Evolutionary conservation across 306 rosid genomes (phyloP), one percentile per base, ranked within the genome.

Genomic region (Quercus variabilis): DNA sequence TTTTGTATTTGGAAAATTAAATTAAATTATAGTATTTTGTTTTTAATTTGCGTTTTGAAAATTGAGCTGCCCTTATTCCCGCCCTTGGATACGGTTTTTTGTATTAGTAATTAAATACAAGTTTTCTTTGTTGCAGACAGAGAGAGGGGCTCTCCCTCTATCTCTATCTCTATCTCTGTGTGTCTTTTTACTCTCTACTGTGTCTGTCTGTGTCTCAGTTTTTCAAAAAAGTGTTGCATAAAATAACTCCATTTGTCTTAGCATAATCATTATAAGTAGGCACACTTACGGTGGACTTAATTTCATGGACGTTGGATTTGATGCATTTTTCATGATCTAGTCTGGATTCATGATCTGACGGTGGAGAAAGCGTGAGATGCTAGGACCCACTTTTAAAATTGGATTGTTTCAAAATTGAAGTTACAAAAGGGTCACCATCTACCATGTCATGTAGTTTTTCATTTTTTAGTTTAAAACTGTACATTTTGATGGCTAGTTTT

Each of bases 61-160:
- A 83, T 83, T 65, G 21, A 63, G 67, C 71, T 43, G 30, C 79
- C 46, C 51, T 52, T 62, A 73, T 88, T 92, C 94, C 97, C 97
- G 97, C 94, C 84, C 84, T 75, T 33, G 72, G 83, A 60, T 9
- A 69, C 57, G 31, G 73, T 65, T 25, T 57, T 75, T 13, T 38
- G 26, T 21, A 57, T 65, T 11, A 23, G 25, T 23, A 65, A 18
- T 35, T 19, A 19, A 63, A 19, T 35, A 21, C 72, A 19, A 49
- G 35, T 52, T 79, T 30, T 62, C 10, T 21, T 5, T 2, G 17
- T 14, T 3, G 62, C 55, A 59, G 82, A 38, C 41, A 49, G 72
- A 31, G 35, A 31, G 33, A 41, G 46, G 8, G 46, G 46, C 46
- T 41, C 46, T 1, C 11, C 46, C 46, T 1, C 11, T 6, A 35